These are phyloP conservation scores for Aureobasidium sp. DNA, from an alignment of 2,329 filamentous ascomycete species.

Conservation along the genomic window DNA sequence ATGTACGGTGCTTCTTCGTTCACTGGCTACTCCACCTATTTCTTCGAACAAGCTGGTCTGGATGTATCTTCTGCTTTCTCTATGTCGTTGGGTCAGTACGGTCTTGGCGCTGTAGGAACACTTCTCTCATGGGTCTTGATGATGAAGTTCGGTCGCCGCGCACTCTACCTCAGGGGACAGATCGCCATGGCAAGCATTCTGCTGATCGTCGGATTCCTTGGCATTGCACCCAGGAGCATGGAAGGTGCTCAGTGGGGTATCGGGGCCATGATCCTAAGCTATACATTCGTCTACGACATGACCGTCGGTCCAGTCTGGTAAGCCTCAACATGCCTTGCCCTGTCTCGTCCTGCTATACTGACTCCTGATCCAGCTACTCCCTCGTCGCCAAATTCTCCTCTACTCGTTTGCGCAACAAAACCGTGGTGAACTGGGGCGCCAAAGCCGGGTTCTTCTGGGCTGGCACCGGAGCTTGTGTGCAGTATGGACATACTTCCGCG, in stretches of 20 bases:
- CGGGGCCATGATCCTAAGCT: too few relatives aligned
- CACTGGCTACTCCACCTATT: conserved; percentile 27
- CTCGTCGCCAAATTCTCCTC: too few relatives aligned
- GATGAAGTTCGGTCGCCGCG: conserved; percentile 26
- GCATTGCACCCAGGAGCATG: too few relatives aligned
- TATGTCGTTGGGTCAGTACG: conserved; percentile 31
- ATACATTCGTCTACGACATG: too few relatives aligned
- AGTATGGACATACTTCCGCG: conserved; percentile 36
- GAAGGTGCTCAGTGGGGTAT: too few relatives aligned
- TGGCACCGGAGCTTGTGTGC: conserved; percentile 28
- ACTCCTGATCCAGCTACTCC: too few relatives aligned
- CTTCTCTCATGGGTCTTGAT: conserved; percentile 27
- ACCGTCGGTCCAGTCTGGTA: too few relatives aligned
- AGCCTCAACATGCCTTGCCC: too few relatives aligned
- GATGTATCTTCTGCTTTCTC: conserved; percentile 16
- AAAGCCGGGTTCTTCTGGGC: conserved; percentile 36
- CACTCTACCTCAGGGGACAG: conserved; percentile 37
- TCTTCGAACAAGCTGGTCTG: conserved; percentile 29
- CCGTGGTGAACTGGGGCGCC: conserved; percentile 39
- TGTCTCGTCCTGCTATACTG: too few relatives aligned
- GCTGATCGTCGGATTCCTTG: too few relatives aligned
- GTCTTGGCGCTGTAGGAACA: conserved; percentile 24
- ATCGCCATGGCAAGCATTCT: too few relatives aligned
- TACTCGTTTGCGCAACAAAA: too few relatives aligned
- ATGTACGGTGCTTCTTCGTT: conserved; percentile 24